These are phyloP conservation scores for Diaporthe ilicicola DNA, from an alignment of 2,329 filamentous ascomycete genomes.

Conservation along the genomic window DNA sequence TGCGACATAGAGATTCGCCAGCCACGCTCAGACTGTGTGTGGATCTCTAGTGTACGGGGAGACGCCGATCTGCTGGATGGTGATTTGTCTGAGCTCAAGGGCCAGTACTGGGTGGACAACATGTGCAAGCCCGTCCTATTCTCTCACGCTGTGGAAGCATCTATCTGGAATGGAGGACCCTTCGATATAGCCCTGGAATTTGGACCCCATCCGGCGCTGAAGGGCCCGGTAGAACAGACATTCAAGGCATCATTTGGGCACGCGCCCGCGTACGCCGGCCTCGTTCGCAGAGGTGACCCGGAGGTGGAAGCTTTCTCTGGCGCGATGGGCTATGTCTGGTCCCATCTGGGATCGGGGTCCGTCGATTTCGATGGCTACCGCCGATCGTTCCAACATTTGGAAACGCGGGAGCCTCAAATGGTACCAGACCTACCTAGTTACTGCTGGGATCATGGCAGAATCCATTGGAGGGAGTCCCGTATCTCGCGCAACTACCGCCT, in stretches of 20 bases:
- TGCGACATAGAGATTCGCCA: conserved; percentile 29
- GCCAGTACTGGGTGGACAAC: no score
- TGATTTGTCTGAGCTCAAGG: no score
- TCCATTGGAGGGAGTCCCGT: conserved; percentile 17
- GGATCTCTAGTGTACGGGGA: no score
- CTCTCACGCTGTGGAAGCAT: no score
- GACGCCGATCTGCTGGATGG: no score
- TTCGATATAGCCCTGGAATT: no score
- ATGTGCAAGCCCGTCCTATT: no score
- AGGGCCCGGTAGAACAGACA: no score
- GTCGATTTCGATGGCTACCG: not conserved
- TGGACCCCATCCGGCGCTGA: no score
- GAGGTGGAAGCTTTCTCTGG: conserved; percentile 16
- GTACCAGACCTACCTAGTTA: conserved; percentile 30
- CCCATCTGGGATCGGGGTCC: not conserved
- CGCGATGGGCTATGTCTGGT: conserved; percentile 1
- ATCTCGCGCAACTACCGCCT: not conserved
- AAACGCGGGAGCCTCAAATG: not conserved
- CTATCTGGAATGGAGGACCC: no score
- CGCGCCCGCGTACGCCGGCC: not conserved
- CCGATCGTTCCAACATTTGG: not conserved
- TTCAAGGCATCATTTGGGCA: no score
- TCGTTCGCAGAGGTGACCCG: not conserved
- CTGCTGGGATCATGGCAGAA: conserved; percentile 28
- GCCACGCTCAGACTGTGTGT: no score